A percentile compares a stretch with the other conserved stretches of the same genome.
Conservation (phyloP, 805 yeast genomes). For the Pichia sporocuriosa region DNA sequence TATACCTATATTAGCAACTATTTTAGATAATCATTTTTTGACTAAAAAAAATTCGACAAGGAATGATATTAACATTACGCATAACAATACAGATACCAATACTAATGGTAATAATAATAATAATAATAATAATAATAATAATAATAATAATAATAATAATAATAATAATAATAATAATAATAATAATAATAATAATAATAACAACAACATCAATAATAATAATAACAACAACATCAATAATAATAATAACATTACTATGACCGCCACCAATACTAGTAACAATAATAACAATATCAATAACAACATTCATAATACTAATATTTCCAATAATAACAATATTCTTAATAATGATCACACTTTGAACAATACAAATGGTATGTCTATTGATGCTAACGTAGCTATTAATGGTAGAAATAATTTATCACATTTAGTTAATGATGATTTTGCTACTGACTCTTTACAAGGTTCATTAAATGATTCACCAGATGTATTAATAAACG, state of each 20-base stretch:
- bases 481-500: conserved; percentile 9
- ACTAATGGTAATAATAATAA: background rate
- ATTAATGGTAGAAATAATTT: too few relatives aligned
- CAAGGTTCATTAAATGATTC: background rate
- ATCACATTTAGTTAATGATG: too few relatives aligned
- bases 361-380: too few relatives aligned
- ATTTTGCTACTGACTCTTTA: background rate
- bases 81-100: conserved; percentile 9
- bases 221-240: background rate
- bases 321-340: background rate
- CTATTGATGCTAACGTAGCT: too few relatives aligned
- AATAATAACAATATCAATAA: background rate
- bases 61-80: background rate
- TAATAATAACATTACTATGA: too few relatives aligned
- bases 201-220: background rate
- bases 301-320: background rate
- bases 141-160: background rate
- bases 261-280: background rate
- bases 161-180: background rate
- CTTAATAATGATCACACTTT: too few relatives aligned
- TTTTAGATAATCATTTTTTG: conserved; percentile 74
- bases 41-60: conserved; percentile 20
- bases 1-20: conserved; percentile 84
- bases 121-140: background rate
- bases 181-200: background rate